Conservation (phyloP, 306 rosid genomes). For the Canavalia gladiata region DNA sequence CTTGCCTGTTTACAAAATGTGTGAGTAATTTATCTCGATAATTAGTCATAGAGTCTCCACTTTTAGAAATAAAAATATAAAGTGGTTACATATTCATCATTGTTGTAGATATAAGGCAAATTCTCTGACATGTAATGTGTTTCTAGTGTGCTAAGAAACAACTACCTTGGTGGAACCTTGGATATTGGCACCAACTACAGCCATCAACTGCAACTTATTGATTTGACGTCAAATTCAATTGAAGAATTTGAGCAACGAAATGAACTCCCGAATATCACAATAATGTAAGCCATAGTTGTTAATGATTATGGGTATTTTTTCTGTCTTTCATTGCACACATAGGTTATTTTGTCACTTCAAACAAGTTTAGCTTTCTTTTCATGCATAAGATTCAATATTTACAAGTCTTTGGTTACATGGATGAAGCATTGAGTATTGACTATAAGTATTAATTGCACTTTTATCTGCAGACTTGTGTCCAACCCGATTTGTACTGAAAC, state of each 20-base stretch:
- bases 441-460: neutral
- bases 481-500: slow-evolving; percentile 58
- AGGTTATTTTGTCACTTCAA: neutral
- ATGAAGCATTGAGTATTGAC: neutral
- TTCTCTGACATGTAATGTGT: slow-evolving; percentile 2
- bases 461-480: slow-evolving; percentile 49
- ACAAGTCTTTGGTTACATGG: neutral
- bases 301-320: neutral
- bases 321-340: neutral
- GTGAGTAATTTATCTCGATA: slow-evolving; percentile 54
- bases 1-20: slow-evolving; percentile 51
- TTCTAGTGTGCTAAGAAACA: slow-evolving; percentile 23
- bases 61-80: neutral
- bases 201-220: slow-evolving; percentile 12
- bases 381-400: slow-evolving; percentile 2
- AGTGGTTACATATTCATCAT: neutral
- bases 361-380: slow-evolving; percentile 5
- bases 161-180: slow-evolving; percentile 40
- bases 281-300: slow-evolving; percentile 39
- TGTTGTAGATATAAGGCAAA: neutral
- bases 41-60: slow-evolving; percentile 2
- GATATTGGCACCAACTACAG: slow-evolving; percentile 39
- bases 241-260: neutral
- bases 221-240: slow-evolving; percentile 35
- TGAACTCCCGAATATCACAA: neutral